Conservation (phyloP, 2,329 filamentous ascomycete species). For the Aureobasidium sp. region DNA sequence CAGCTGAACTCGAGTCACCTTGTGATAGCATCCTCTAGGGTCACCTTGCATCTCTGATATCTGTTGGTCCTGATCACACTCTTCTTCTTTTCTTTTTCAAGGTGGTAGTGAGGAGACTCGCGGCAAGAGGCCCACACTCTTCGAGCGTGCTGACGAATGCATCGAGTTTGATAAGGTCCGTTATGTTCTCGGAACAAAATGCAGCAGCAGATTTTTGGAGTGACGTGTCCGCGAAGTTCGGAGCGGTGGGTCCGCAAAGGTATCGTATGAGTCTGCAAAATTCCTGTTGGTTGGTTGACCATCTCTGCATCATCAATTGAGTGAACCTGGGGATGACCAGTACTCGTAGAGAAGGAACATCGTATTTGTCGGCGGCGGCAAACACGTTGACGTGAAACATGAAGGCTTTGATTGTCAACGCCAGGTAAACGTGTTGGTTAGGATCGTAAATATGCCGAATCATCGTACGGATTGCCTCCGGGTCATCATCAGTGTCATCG, state of each 20-base stretch:
- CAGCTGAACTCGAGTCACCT: background rate
- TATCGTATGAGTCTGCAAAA: background rate
- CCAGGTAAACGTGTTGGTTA: background rate
- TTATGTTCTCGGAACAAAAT: background rate
- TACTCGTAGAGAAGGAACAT: slow-evolving; percentile 8
- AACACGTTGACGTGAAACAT: slow-evolving; percentile 11
- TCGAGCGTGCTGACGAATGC: background rate
- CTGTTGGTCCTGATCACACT: background rate
- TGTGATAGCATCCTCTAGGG: background rate
- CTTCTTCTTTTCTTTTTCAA: background rate
- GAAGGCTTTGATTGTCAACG: background rate
- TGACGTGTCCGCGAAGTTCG: background rate
- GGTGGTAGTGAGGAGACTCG: background rate
- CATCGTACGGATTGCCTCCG: background rate
- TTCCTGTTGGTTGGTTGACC: background rate
- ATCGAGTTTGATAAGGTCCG: background rate
- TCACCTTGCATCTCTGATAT: background rate
- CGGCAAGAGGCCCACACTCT: background rate
- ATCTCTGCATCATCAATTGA: background rate
- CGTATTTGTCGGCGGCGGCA: slow-evolving; percentile 15
- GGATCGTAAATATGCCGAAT: slow-evolving; percentile 1
- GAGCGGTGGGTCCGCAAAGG: background rate
- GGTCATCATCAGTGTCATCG: background rate
- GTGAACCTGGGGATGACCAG: slow-evolving; percentile 6
- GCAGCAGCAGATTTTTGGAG: background rate